Base-by-base conservation (phyloP, 345 rosid species). In the Ceriops zippeliana region DNA sequence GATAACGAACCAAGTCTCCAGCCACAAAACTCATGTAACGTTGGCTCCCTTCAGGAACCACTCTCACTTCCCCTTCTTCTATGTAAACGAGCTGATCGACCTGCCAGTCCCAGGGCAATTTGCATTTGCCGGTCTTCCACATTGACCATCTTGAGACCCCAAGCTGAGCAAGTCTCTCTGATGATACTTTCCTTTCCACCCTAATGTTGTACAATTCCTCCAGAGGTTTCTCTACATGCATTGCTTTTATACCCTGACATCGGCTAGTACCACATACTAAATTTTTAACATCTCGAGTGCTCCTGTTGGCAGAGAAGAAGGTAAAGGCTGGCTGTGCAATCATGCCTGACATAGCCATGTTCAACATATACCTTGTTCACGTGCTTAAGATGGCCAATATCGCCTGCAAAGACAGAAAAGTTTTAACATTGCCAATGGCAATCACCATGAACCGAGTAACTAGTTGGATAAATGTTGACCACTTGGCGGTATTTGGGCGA, bases 11-110 rank as follows among this genome's bases (percentile, higher is more conserved):
- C 28, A 93, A 91, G 76, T 93, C 97, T 5, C 98, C 98, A 0
- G 96, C 95, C 58, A 87, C 63, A 66, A 91, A 93, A 71, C 61
- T 87, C 98, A 93, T 86, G 81, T 73, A 93, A 61, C 74, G 73
- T 63, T 83, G 67, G 65, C 97, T 86, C 38, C 97, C 97, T 79
- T 91, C 90, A 0, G 98, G 97, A 20, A 89, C 97, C 10, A 93
- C 97, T 49, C 93, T 87, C 57, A 91, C 98, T 72, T 93, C 98
- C 7, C 98, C 98, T 86, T 93, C 97, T 83, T 93, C 96, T 1
- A 93, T 84, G 77, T 91, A 93, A 66, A 93, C 98, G 73, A 91
- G 65, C 85, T 91, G 98, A 72, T 93, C 97, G 58, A 84, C 96
- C 68, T 91, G 97, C 98, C 97, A 93, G 71, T 91, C 97, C 93